Percentiles rank a stretch among this genome's conserved stretches.
Evolutionary conservation across 805 yeast genomes (phyloP).

Genomic region (Candida tallmaniae): DNA sequence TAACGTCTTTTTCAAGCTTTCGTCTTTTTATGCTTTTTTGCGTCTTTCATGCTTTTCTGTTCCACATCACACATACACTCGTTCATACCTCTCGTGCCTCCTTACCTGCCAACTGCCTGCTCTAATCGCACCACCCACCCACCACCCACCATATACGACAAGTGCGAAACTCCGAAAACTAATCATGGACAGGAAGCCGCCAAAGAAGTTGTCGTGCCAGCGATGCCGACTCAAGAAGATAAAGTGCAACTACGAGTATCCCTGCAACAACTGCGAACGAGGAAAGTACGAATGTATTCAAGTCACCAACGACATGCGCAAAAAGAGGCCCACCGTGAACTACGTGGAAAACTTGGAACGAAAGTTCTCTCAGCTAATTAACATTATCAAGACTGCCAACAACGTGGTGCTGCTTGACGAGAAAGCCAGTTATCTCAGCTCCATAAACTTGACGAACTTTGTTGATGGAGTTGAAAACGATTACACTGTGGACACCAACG

Average conservation of each 20-base stretch:
- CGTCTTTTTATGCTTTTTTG: too few relatives aligned
- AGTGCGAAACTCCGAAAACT: too few relatives aligned
- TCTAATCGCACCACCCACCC: too few relatives aligned
- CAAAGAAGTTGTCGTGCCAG: constrained; percentile 26
- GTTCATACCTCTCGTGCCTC: too few relatives aligned
- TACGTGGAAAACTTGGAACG: constrained; percentile 46
- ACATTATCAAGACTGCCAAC: constrained; percentile 22
- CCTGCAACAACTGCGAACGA: constrained; percentile 46
- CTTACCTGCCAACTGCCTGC: too few relatives aligned
- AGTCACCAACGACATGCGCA: constrained; percentile 46
- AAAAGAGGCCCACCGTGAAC: constrained; percentile 45
- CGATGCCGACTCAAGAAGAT: constrained; percentile 41
- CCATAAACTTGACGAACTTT: constrained; percentile 14
- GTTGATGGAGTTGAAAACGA: constrained; percentile 3
- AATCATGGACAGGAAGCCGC: neutral
- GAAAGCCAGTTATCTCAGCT: constrained; percentile 17
- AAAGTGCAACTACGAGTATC: constrained; percentile 46
- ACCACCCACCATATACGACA: too few relatives aligned
- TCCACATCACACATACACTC: too few relatives aligned
- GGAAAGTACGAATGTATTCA: constrained; percentile 43
- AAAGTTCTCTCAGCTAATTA: constrained; percentile 20
- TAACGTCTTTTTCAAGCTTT: too few relatives aligned
- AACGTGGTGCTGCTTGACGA: constrained; percentile 16
- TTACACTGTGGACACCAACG: constrained; percentile 6
- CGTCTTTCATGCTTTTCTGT: too few relatives aligned